A percentile compares a stretch with the other conserved stretches of the same genome.
phyloP scores from a whole-genome alignment of 2,329 filamentous ascomycete species.

The Apiospora pterosperma region DNA sequence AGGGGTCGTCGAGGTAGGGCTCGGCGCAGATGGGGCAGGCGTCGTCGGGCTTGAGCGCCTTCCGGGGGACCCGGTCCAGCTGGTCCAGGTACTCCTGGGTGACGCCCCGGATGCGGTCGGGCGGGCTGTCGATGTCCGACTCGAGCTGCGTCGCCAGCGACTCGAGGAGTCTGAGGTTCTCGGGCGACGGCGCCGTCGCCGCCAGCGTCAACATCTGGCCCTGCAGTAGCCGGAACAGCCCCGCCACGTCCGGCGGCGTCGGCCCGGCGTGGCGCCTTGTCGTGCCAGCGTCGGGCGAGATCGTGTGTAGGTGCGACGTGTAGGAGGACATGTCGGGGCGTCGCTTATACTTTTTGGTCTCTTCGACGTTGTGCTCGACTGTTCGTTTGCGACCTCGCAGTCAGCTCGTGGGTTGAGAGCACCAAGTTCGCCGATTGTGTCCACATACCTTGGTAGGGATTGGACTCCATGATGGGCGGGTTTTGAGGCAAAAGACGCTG shows the following conservation, averaged over 20 bases:
- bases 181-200: slow-evolving; percentile 42
- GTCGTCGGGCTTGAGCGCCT: slow-evolving; percentile 46
- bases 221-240: slow-evolving; percentile 55
- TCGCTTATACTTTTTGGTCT: slow-evolving; percentile 35
- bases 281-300: background rate
- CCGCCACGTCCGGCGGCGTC: slow-evolving; percentile 56
- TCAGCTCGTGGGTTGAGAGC: background rate
- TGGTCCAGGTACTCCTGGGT: slow-evolving; percentile 56
- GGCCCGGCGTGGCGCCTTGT: slow-evolving; percentile 49
- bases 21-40: slow-evolving; percentile 63
- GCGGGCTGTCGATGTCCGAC: slow-evolving; percentile 49
- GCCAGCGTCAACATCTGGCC: slow-evolving; percentile 54
- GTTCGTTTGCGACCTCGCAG: background rate
- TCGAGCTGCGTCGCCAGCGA: slow-evolving; percentile 44
- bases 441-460: slow-evolving; percentile 29
- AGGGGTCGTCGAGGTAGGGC: slow-evolving; percentile 57
- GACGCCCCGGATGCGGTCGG: slow-evolving; percentile 50
- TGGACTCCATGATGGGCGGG: slow-evolving; percentile 26
- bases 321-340: slow-evolving; percentile 65
- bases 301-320: slow-evolving; percentile 20
- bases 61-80: slow-evolving; percentile 55
- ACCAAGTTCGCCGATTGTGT: background rate
- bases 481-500: background rate
- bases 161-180: slow-evolving; percentile 48
- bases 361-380: slow-evolving; percentile 65